Percentiles rank a stretch among this genome's conserved stretches.
phyloP scores from a whole-genome alignment of 2,329 filamentous ascomycete species.

The Colletotrichum siamense region DNA sequence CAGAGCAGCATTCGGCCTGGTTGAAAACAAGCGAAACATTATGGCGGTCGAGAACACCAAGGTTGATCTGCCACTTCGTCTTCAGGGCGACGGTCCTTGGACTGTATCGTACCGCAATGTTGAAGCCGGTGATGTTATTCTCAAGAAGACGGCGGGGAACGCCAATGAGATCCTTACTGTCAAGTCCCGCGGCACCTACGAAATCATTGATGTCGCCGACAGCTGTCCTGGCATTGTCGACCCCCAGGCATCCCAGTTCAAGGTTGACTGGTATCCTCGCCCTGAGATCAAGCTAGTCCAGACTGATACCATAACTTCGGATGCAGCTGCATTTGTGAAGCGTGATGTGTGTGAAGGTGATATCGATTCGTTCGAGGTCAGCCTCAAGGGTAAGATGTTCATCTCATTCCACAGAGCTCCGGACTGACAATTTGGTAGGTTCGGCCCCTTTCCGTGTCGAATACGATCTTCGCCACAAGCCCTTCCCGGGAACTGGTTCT shows the following conservation, averaged over 20 bases:
- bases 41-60: constrained; percentile 78
- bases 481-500: not conserved
- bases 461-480: constrained; percentile 36
- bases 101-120: constrained; percentile 76
- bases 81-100: constrained; percentile 89
- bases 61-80: constrained; percentile 78
- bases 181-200: constrained; percentile 74
- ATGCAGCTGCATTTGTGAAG: constrained; percentile 68
- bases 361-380: constrained; percentile 85
- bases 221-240: constrained; percentile 85
- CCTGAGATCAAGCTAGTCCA: constrained; percentile 74
- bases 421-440: constrained; percentile 54
- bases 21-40: constrained; percentile 80
- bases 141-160: constrained; percentile 54
- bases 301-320: constrained; percentile 61
- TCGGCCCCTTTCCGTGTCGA: constrained; percentile 70
- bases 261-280: constrained; percentile 84
- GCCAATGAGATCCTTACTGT: constrained; percentile 75
- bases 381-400: constrained; percentile 69
- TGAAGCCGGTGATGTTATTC: constrained; percentile 52
- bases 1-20: constrained; percentile 81
- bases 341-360: constrained; percentile 92
- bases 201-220: constrained; percentile 80
- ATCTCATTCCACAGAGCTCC: not conserved
- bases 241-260: constrained; percentile 73